Evolutionary conservation across 1,139 yeast genomes (phyloP), one percentile per base, ranked within the genome.

Genomic region (Yamadazyma spencermartinsiae): DNA sequence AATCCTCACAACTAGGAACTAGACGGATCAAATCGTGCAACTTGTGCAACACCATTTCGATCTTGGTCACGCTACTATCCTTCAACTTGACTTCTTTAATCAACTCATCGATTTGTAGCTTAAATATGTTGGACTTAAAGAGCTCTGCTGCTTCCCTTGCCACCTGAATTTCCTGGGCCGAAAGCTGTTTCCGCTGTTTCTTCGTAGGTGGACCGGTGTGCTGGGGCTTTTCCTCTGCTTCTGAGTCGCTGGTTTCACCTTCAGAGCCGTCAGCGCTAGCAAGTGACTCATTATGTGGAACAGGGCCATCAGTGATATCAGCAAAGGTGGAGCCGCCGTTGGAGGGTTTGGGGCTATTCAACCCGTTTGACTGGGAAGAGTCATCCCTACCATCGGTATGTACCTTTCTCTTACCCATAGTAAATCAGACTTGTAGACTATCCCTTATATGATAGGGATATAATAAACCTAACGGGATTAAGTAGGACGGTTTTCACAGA

Each of bases 91-190:
- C 76, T 59, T 89, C 97, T 48, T 79, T 78, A 54, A 92, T 68
- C 31, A 92, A 70, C 57, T 90, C 98, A 60, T 90, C 98, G 40
- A 90, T 89, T 64, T 92, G 96, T 42, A 92, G 68, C 61, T 92
- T 92, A 78, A 92, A 90, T 41, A 92, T 88, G 61, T 90, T 90
- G 11, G 96, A 88, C 56, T 89, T 88, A 77, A 90, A 92, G 36
- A 90, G 68, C 57, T 89, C 97, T 0, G 96, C 94, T 0, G 98
- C 86, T 58, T 90, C 97, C 52, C 96, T 74, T 0, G 97, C 96
- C 3, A 86, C 74, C 55, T 90, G 96, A 34, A 90, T 80, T 42
- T 92, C 96, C 52, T 87, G 92, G 1, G 96, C 87, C 0, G 88
- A 72, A 25, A 81, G 61, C 48, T 67, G 71, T 38, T 63, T 63